A percentile compares a stretch with the other conserved stretches of the same genome.
Conservation (phyloP, 2,329 filamentous ascomycete species). For the Fusarium redolens region DNA sequence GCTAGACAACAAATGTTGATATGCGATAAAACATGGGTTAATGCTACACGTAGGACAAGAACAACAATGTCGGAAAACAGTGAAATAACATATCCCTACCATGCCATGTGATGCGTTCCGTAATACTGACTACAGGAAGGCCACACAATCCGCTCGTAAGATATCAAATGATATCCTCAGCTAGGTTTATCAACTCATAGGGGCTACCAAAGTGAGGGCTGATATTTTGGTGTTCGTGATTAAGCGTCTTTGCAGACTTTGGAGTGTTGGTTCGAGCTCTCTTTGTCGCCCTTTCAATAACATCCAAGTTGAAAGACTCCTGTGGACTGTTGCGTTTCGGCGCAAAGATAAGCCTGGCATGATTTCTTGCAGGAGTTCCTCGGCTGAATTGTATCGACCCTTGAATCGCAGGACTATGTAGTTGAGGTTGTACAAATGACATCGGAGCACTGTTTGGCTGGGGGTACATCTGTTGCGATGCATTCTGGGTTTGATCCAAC, state of each 20-base stretch:
- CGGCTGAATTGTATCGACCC: slow-evolving; percentile 10
- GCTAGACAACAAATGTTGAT: neutral
- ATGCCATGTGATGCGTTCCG: neutral
- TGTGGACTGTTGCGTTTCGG: slow-evolving; percentile 18
- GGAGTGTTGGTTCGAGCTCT: slow-evolving; percentile 54
- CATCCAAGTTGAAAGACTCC: slow-evolving; percentile 17
- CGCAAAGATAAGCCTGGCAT: slow-evolving; percentile 2
- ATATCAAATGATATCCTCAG: neutral
- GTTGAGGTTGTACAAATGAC: slow-evolving; percentile 24
- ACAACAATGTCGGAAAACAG: neutral
- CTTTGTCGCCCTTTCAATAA: slow-evolving; percentile 55
- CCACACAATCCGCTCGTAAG: neutral
- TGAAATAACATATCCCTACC: neutral
- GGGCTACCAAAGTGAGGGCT: slow-evolving; percentile 43
- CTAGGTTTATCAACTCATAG: slow-evolving; percentile 14
- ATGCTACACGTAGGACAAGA: slow-evolving; percentile 1
- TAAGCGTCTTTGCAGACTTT: slow-evolving; percentile 56
- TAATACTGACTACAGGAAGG: too few relatives aligned
- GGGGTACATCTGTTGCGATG: slow-evolving; percentile 54
- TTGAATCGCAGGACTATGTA: slow-evolving; percentile 24
- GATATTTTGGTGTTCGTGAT: slow-evolving; percentile 56
- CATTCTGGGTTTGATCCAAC: slow-evolving; percentile 50
- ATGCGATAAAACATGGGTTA: neutral
- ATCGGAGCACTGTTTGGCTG: slow-evolving; percentile 39
- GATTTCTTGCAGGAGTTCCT: slow-evolving; percentile 12